Conservation (phyloP, 768 basidiomycete genomes). For the Cystobasidium ongulense region DNA sequence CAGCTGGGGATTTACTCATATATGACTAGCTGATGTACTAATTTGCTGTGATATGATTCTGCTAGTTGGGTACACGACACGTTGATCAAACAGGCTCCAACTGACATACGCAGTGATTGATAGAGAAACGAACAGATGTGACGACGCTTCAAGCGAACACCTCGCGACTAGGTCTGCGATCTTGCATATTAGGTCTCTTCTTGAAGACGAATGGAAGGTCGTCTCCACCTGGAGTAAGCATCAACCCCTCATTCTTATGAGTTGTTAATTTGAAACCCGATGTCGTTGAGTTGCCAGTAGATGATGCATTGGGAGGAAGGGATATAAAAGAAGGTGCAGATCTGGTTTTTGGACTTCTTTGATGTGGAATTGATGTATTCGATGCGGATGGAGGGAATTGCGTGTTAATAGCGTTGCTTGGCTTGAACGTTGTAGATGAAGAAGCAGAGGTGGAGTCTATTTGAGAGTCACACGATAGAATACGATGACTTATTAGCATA, state of each 20-base stretch:
- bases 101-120: too few relatives aligned
- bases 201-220: constrained; percentile 19
- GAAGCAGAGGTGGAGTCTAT: too few relatives aligned
- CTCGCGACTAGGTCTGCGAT: neutral
- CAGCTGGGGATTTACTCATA: too few relatives aligned
- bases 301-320: neutral
- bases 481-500: too few relatives aligned
- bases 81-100: too few relatives aligned
- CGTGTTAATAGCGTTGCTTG: neutral
- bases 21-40: too few relatives aligned
- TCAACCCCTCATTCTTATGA: neutral
- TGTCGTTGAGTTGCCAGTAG: neutral
- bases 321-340: neutral
- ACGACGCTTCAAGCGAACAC: neutral
- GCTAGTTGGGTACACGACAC: too few relatives aligned
- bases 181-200: constrained; percentile 5
- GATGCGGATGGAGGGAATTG: neutral
- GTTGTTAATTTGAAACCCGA: neutral
- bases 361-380: neutral
- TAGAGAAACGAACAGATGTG: too few relatives aligned
- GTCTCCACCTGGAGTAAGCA: constrained; percentile 17
- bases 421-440: neutral
- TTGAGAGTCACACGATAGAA: too few relatives aligned
- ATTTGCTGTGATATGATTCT: too few relatives aligned
- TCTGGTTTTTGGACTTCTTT: neutral